These are phyloP conservation scores for Escovopsis sp. DNA, from an alignment of 2,329 filamentous ascomycete genomes.

Conservation along the genomic window DNA sequence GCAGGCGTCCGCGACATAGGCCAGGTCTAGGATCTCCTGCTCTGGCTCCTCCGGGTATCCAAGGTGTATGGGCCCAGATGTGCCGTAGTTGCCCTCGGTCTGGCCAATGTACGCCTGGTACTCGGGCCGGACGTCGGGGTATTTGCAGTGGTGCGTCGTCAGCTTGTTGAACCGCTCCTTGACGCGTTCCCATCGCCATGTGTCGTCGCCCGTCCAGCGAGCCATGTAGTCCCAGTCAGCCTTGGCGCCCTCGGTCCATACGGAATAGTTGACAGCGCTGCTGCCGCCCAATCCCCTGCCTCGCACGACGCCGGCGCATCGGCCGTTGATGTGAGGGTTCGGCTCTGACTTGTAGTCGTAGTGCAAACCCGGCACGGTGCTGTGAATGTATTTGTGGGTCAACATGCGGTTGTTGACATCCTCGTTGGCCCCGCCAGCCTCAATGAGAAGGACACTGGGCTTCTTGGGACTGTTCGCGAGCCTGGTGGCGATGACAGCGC, in stretches of 20 bases:
- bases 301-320: conserved; percentile 32
- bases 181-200: conserved; percentile 39
- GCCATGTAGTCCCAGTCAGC: conserved; percentile 52
- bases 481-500: conserved; percentile 37
- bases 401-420: conserved; percentile 31
- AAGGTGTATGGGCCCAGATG: conserved; percentile 30
- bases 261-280: conserved; percentile 39
- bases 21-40: conserved; percentile 27
- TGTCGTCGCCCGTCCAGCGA: conserved; percentile 35
- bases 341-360: conserved; percentile 37
- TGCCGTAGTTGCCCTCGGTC: conserved; percentile 30
- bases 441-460: conserved; percentile 43
- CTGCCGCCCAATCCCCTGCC: conserved; percentile 37
- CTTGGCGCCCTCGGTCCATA: conserved; percentile 37
- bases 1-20: conserved; percentile 31
- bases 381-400: conserved; percentile 41
- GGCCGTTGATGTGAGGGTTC: conserved; percentile 27
- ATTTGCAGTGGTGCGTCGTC: conserved; percentile 34
- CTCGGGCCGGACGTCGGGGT: conserved; percentile 14
- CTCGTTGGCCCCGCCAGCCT: conserved; percentile 39
- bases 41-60: conserved; percentile 35
- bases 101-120: not conserved
- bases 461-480: conserved; percentile 31
- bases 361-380: conserved; percentile 32
- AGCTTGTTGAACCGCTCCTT: conserved; percentile 35